Evolutionary conservation across 352 stramenopile genomes (phyloP).

Genomic region (Pythium utonaiense): DNA sequence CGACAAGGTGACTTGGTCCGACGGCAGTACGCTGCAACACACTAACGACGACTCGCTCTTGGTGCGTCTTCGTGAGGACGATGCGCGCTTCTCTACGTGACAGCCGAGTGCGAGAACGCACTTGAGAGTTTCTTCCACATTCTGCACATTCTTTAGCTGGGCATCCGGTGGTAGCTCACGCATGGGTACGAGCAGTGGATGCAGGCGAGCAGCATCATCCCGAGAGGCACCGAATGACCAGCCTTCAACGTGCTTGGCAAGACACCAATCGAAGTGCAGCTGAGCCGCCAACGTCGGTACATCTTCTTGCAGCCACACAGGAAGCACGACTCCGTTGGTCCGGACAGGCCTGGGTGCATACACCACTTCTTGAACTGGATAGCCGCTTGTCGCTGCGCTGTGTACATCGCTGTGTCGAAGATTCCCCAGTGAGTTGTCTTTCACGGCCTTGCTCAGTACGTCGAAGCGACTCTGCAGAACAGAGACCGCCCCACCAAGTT

Average conservation of each 20-base stretch:
- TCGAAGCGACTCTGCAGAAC: conserved; percentile 51
- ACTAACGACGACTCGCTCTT: neutral
- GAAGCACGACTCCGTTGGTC: conserved; percentile 26
- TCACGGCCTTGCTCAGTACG: conserved; percentile 26
- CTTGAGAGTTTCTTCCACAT: conserved; percentile 55
- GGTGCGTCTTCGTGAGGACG: neutral
- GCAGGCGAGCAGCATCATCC: conserved; percentile 37
- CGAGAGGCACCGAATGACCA: conserved; percentile 39
- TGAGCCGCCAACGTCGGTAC: conserved; percentile 38
- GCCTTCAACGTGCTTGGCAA: conserved; percentile 38
- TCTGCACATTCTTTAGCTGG: conserved; percentile 38
- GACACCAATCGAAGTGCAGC: conserved; percentile 70
- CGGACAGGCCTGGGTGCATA: conserved; percentile 46
- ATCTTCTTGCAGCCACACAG: conserved; percentile 32
- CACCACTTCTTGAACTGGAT: neutral
- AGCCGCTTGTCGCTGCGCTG: neutral
- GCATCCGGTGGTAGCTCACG: conserved; percentile 34
- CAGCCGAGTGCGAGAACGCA: conserved; percentile 58
- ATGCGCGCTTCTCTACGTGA: conserved; percentile 22
- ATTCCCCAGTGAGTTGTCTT: conserved; percentile 4
- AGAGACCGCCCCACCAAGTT: conserved; percentile 50
- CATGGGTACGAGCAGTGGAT: conserved; percentile 56
- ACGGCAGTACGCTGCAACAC: conserved; percentile 16
- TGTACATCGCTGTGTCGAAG: neutral
- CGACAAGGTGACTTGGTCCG: conserved; percentile 37